Base-by-base conservation (phyloP, 1,139 yeast species). In the Geotrichum fermentans region DNA sequence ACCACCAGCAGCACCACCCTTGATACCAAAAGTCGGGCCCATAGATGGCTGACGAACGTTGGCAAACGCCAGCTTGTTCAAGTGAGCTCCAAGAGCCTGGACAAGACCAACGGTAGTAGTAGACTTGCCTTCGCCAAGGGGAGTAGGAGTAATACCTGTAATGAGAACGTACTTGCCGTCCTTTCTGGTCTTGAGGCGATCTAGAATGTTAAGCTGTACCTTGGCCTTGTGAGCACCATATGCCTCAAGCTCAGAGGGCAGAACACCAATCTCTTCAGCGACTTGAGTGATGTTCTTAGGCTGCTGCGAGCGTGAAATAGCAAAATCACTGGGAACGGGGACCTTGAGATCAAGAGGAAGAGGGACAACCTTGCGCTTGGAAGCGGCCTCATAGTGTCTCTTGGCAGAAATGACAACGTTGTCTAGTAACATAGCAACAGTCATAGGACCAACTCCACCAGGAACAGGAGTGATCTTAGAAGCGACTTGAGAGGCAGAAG, bases 1-100 rank as follows among this genome's bases (percentile, higher is more conserved):
- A 67, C 98, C 98, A 66, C 98, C 98, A 17, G 98, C 97, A 56
- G 98, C 98, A 71, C 98, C 98, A 67, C 97, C 97, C 72, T 90
- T 92, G 65, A 92, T 89, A 71, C 98, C 98, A 63, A 92, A 92
- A 18, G 98, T 92, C 53, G 98, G 98, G 47, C 98, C 98, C 97
- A 92, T 90, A 16, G 95, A 85, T 39, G 98, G 98, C 70, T 92
- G 98, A 72, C 98, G 84, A 52, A 92, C 96, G 65, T 88, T 90
- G 55, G 98, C 98, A 65, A 92, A 83, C 18, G 90, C 90, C 53
- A 83, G 80, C 69, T 86, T 84, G 56, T 84, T 79, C 62, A 90
- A 75, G 62, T 88, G 96, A 45, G 96, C 96, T 58, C 96, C 96
- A 55, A 92, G 74, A 17, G 97, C 96, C 71, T 92, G 97, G 14